phyloP scores from a whole-genome alignment of 192 early-diverging fungal species.

The Coemansia sp. region DNA sequence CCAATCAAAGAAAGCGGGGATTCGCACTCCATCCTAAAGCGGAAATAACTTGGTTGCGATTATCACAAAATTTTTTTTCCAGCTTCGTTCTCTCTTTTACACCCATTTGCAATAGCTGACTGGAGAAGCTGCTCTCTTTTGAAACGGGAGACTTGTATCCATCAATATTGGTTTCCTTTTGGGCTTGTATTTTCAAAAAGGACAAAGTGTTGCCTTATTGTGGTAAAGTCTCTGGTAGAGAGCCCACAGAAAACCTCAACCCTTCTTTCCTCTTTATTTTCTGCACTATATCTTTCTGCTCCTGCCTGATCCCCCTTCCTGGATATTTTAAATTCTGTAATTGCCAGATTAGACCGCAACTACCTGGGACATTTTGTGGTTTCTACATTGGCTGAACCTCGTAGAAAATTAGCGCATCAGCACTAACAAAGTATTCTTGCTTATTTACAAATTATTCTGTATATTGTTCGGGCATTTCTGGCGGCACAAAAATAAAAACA shows the following conservation, averaged over 20 bases:
- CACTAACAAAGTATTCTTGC: background rate
- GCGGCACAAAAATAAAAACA: conserved; percentile 3
- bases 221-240: no score
- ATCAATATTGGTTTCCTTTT: no score
- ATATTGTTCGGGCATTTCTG: background rate
- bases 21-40: background rate
- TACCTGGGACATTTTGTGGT: background rate
- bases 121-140: no score
- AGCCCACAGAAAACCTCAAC: no score
- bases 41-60: conserved; percentile 3
- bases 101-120: no score
- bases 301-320: background rate
- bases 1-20: background rate
- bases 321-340: background rate
- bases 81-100: no score
- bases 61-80: background rate
- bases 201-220: no score
- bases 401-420: no score
- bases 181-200: no score
- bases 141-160: no score
- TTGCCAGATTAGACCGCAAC: background rate
- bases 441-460: conserved; percentile 6
- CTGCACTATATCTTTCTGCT: background rate
- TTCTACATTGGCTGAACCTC: no score
- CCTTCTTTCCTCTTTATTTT: background rate